Evolutionary conservation across 352 stramenopile species (phyloP).

Genomic region (Phytophthora agathidicida): DNA sequence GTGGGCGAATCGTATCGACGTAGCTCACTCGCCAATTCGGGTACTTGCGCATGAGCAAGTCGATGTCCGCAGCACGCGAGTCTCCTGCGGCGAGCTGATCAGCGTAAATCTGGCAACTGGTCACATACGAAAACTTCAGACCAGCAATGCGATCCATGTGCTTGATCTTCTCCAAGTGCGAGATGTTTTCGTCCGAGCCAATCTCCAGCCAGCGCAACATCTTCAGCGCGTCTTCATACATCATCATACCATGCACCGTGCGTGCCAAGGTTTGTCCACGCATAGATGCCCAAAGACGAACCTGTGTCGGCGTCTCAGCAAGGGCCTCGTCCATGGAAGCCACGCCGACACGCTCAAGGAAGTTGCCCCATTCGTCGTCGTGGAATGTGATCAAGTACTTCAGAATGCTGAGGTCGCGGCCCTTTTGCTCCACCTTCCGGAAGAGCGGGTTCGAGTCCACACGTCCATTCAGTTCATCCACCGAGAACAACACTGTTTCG

Average conservation of each 20-base stretch:
- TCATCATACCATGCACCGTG: constrained; percentile 91
- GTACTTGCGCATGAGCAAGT: constrained; percentile 97
- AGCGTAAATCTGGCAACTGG: constrained; percentile 90
- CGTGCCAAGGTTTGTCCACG: constrained; percentile 85
- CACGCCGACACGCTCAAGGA: constrained; percentile 82
- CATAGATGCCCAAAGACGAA: constrained; percentile 88
- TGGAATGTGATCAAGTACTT: constrained; percentile 91
- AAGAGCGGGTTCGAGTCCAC: constrained; percentile 88
- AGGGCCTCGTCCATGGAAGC: constrained; percentile 81
- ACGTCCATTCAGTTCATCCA: constrained; percentile 84
- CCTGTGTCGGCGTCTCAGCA: constrained; percentile 81
- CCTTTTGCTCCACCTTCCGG: constrained; percentile 85
- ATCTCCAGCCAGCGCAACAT: constrained; percentile 91
- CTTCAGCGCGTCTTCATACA: constrained; percentile 90
- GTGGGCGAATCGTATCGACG: constrained; percentile 84
- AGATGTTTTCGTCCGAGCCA: constrained; percentile 82
- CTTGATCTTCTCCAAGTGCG: constrained; percentile 89
- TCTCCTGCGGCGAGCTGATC: constrained; percentile 79
- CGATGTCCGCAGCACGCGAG: constrained; percentile 94
- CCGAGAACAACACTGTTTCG: constrained; percentile 84
- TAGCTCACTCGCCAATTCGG: constrained; percentile 93
- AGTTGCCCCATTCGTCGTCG: constrained; percentile 89
- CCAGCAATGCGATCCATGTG: constrained; percentile 88
- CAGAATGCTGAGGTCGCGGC: constrained; percentile 85
- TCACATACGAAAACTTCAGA: constrained; percentile 91